These are phyloP conservation scores for Paramecium primaurelia DNA, from an alignment of 73 alveolate species.

Conservation along the genomic window DNA sequence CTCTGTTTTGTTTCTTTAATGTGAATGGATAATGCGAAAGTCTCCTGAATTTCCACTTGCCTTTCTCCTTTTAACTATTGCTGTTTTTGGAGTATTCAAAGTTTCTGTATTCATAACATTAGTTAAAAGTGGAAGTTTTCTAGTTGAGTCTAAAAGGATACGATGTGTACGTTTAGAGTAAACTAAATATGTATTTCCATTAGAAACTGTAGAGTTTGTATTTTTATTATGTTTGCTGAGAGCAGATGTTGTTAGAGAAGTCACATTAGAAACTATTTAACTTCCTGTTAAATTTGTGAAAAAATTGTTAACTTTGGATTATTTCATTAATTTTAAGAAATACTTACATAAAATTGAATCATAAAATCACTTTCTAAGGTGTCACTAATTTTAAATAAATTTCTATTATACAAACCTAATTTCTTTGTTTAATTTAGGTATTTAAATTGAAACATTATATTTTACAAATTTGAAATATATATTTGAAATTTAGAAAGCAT, in stretches of 20 bases:
- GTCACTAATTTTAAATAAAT: background rate
- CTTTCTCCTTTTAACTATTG: background rate
- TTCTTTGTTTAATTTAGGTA: background rate
- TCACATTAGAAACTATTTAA: background rate
- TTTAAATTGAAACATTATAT: background rate
- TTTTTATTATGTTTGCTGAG: background rate
- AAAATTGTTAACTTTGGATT: background rate
- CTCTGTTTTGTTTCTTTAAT: background rate
- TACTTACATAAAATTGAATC: background rate
- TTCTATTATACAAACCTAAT: background rate
- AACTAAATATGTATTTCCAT: background rate
- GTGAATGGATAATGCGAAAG: background rate
- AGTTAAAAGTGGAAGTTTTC: background rate
- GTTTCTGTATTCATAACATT: background rate
- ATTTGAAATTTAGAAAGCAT: background rate
- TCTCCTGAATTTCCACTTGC: background rate
- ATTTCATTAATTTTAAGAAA: background rate
- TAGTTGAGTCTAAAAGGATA: background rate
- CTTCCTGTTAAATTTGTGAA: background rate
- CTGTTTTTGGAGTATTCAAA: background rate
- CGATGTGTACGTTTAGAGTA: background rate
- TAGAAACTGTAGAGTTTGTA: background rate
- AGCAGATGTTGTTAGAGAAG: background rate
- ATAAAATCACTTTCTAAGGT: background rate
- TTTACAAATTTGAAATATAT: background rate